A percentile compares a stretch with the other conserved stretches of the same genome.
These are phyloP conservation scores for Ulota crispa DNA, from an alignment of 225 moss, liverwort and hornwort genomes.

Conservation along the genomic window DNA sequence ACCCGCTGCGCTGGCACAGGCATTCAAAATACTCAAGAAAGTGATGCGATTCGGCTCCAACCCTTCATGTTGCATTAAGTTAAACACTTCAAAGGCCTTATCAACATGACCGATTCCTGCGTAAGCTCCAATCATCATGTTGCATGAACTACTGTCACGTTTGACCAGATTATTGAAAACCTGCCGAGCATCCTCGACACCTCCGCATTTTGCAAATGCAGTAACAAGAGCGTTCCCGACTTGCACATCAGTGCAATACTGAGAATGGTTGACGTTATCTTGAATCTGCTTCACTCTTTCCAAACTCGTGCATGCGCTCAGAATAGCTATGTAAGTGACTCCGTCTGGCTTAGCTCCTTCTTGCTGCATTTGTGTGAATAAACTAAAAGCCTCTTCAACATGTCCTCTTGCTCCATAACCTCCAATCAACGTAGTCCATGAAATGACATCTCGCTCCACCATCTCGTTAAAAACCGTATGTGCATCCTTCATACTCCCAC, in stretches of 20 bases:
- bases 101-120: slow-evolving; percentile 16
- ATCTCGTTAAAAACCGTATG: slow-evolving; percentile 31
- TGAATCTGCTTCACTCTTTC: slow-evolving; percentile 28
- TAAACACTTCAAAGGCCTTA: slow-evolving; percentile 32
- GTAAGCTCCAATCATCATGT: slow-evolving; percentile 41
- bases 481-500: slow-evolving; percentile 37
- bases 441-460: slow-evolving; percentile 33
- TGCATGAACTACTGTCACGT: slow-evolving; percentile 24
- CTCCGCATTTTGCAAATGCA: slow-evolving; percentile 33
- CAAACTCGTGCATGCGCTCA: slow-evolving; percentile 23
- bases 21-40: slow-evolving; percentile 36
- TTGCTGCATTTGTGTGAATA: slow-evolving; percentile 23
- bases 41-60: slow-evolving; percentile 34
- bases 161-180: slow-evolving; percentile 24
- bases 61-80: slow-evolving; percentile 31
- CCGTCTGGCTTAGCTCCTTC: slow-evolving; percentile 29
- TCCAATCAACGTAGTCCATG: slow-evolving; percentile 43
- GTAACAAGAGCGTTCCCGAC: slow-evolving; percentile 36
- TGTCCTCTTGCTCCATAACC: slow-evolving; percentile 24
- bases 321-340: slow-evolving; percentile 29
- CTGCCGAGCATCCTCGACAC: slow-evolving; percentile 21
- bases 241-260: slow-evolving; percentile 25
- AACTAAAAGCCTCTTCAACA: slow-evolving; percentile 20
- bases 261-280: slow-evolving; percentile 14
- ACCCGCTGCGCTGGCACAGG: slow-evolving; percentile 9